These are phyloP conservation scores for Adansonia digitata DNA, from an alignment of 345 rosid species.

Conservation along the genomic window DNA sequence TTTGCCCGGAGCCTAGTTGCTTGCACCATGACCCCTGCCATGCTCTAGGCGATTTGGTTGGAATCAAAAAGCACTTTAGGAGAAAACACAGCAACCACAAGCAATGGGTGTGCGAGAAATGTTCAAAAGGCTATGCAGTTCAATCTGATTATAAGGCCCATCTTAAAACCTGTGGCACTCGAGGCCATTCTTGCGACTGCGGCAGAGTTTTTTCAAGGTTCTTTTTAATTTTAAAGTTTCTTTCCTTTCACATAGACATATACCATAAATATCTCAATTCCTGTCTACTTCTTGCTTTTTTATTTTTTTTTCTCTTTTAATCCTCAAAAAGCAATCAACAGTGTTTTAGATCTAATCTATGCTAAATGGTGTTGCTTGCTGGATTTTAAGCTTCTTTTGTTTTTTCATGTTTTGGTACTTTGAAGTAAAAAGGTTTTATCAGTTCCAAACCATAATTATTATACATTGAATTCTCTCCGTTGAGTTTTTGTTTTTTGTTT, in stretches of 20 bases:
- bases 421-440: neutral
- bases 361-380: neutral
- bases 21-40: conserved; percentile 92
- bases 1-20: conserved; percentile 91
- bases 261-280: neutral
- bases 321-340: neutral
- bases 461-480: neutral
- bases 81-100: conserved; percentile 81
- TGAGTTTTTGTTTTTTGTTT: too few relatives aligned
- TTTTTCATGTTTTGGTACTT: neutral
- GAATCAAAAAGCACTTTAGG: conserved; percentile 88
- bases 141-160: conserved; percentile 96
- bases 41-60: conserved; percentile 95
- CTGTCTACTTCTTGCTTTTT: neutral
- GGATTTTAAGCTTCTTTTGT: neutral
- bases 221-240: too few relatives aligned
- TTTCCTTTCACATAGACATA: neutral
- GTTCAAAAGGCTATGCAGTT: conserved; percentile 93
- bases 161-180: conserved; percentile 92
- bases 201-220: conserved; percentile 98
- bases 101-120: conserved; percentile 89
- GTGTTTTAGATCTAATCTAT: neutral
- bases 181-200: conserved; percentile 97
- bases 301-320: neutral
- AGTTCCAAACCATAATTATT: neutral